These are phyloP conservation scores for Suillus cothurnatus DNA, from an alignment of 768 basidiomycete genomes.

Conservation along the genomic window DNA sequence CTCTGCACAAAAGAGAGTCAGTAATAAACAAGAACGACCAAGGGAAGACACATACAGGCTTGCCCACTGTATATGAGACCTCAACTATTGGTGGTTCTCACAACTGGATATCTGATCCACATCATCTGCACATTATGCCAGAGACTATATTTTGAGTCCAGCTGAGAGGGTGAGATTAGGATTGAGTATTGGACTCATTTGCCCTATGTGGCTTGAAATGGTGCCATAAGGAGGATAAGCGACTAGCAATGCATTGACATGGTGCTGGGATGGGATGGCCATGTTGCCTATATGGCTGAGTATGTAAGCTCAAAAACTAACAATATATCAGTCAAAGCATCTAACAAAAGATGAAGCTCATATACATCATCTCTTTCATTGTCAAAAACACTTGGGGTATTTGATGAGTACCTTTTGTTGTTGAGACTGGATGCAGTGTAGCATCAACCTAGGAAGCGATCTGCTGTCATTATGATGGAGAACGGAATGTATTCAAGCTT, in stretches of 20 bases:
- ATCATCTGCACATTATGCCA: not conserved
- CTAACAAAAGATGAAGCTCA: not conserved
- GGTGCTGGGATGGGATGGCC: too few species aligned
- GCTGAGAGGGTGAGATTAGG: not conserved
- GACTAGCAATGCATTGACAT: not conserved
- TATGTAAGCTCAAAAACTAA: not conserved
- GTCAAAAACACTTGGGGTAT: not conserved
- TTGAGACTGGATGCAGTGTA: not conserved
- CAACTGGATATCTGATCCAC: not conserved
- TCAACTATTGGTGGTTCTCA: not conserved
- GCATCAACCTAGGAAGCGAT: not conserved
- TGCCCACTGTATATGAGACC: not conserved
- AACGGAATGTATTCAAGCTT: not conserved
- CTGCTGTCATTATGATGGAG: not conserved
- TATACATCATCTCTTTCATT: not conserved
- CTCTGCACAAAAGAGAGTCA: not conserved
- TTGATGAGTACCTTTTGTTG: not conserved
- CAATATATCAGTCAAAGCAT: not conserved
- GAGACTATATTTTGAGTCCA: not conserved
- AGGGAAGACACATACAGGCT: not conserved
- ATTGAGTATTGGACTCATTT: not conserved
- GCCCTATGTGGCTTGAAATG: not conserved
- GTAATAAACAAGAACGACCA: not conserved
- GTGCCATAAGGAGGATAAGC: not conserved
- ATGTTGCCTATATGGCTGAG: not conserved